phyloP scores from a whole-genome alignment of 768 basidiomycete species.

The Hygrophoropsis aurantiaca region DNA sequence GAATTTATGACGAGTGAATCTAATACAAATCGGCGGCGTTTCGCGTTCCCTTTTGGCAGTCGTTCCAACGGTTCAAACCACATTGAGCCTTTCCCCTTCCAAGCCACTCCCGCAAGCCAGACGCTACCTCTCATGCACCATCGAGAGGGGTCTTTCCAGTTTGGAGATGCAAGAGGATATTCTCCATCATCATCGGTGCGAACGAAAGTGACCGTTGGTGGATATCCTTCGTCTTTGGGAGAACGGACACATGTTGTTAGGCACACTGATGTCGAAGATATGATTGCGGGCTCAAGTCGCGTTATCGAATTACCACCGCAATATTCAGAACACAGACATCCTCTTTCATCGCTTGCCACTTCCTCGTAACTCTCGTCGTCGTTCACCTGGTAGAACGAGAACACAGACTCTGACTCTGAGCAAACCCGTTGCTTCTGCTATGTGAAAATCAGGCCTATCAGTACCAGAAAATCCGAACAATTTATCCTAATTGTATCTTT shows the following conservation, averaged over 20 bases:
- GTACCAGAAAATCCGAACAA: too few relatives aligned
- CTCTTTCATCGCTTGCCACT: constrained; percentile 1
- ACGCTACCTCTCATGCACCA: constrained; percentile 7
- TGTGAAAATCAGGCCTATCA: too few relatives aligned
- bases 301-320: constrained; percentile 74
- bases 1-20: constrained; percentile 29
- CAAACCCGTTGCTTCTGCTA: too few relatives aligned
- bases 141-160: constrained; percentile 4
- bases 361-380: too few relatives aligned
- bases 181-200: constrained; percentile 38
- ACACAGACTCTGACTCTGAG: too few relatives aligned
- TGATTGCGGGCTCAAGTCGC: constrained; percentile 39
- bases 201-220: constrained; percentile 57
- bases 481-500: too few relatives aligned
- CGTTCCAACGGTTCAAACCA: too few relatives aligned
- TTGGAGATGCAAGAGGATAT: constrained; percentile 18
- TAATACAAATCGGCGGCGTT: constrained; percentile 14
- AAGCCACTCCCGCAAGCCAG: constrained; percentile 13
- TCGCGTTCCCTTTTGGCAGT: too few relatives aligned
- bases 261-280: constrained; percentile 70
- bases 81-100: constrained; percentile 32
- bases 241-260: constrained; percentile 56
- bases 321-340: constrained; percentile 53
- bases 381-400: too few relatives aligned
- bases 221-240: constrained; percentile 29